These are phyloP conservation scores for Paulownia fortunei DNA, from an alignment of 257 asterid species.

Conservation along the genomic window DNA sequence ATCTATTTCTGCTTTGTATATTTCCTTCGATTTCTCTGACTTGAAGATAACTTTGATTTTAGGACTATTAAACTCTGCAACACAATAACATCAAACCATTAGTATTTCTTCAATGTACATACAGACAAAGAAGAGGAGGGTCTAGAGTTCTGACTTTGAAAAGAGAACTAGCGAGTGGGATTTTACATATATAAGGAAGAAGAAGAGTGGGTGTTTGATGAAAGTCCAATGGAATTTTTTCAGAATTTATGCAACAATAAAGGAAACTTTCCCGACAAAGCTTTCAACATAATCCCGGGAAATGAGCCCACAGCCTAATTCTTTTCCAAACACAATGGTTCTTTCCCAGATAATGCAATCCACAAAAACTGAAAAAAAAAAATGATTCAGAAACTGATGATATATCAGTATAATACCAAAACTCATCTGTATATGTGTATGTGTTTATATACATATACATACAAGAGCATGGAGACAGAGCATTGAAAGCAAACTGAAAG, in stretches of 20 bases:
- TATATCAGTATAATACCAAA: conserved; percentile 24
- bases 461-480: conserved; percentile 31
- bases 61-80: conserved; percentile 36
- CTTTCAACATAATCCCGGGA: background rate
- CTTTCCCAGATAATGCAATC: conserved; percentile 43
- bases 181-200: conserved; percentile 15
- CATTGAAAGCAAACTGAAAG: conserved; percentile 36
- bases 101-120: conserved; percentile 12
- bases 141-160: conserved; percentile 43
- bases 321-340: conserved; percentile 20
- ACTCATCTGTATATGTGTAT: background rate
- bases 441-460: background rate
- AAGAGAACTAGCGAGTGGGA: conserved; percentile 17
- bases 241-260: background rate
- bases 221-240: conserved; percentile 25
- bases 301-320: conserved; percentile 50
- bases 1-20: conserved; percentile 33
- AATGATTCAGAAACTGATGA: conserved; percentile 31
- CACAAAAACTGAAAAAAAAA: conserved; percentile 16
- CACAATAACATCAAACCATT: conserved; percentile 7
- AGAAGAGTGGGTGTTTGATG: conserved; percentile 17
- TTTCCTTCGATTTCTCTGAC: conserved; percentile 41
- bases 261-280: background rate
- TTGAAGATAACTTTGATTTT: conserved; percentile 45
- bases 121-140: background rate